A percentile compares a stretch with the other conserved stretches of the same genome.
Evolutionary conservation across 2,329 filamentous ascomycete genomes (phyloP).

Genomic region (Pestalotiopsis sp.): DNA sequence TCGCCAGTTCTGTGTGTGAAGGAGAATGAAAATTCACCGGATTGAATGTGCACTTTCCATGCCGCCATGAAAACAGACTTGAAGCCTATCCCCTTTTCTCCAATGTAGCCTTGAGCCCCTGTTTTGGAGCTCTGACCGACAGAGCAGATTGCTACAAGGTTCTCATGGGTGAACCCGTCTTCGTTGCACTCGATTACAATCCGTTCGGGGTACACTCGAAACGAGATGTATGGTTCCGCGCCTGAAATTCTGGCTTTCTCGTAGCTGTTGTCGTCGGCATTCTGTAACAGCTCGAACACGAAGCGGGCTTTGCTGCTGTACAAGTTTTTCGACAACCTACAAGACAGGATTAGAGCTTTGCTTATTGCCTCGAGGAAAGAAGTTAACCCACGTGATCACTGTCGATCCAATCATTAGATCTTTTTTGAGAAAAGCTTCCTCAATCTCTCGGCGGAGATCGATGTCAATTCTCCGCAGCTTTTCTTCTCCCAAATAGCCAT

Average conservation of each 20-base stretch:
- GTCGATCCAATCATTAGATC: constrained; percentile 19
- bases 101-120: constrained; percentile 42
- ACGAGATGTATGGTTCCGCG: constrained; percentile 32
- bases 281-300: constrained; percentile 54
- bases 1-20: constrained; percentile 40
- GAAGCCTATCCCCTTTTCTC: constrained; percentile 52
- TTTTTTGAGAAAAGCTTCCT: constrained; percentile 18
- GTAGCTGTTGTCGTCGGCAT: constrained; percentile 53
- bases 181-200: constrained; percentile 53
- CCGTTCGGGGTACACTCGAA: constrained; percentile 32
- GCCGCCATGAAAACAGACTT: constrained; percentile 52
- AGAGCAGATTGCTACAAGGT: constrained; percentile 46
- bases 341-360: not conserved
- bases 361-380: not conserved
- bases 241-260: constrained; percentile 17
- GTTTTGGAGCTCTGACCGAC: constrained; percentile 47
- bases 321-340: constrained; percentile 41
- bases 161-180: constrained; percentile 40
- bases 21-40: constrained; percentile 42
- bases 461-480: constrained; percentile 10
- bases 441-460: constrained; percentile 13
- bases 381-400: constrained; percentile 21
- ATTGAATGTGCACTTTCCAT: constrained; percentile 43
- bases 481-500: constrained; percentile 22
- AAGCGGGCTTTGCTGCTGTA: constrained; percentile 46